phyloP scores from a whole-genome alignment of 208 protist species.

The Blechomonas ayalai region DNA sequence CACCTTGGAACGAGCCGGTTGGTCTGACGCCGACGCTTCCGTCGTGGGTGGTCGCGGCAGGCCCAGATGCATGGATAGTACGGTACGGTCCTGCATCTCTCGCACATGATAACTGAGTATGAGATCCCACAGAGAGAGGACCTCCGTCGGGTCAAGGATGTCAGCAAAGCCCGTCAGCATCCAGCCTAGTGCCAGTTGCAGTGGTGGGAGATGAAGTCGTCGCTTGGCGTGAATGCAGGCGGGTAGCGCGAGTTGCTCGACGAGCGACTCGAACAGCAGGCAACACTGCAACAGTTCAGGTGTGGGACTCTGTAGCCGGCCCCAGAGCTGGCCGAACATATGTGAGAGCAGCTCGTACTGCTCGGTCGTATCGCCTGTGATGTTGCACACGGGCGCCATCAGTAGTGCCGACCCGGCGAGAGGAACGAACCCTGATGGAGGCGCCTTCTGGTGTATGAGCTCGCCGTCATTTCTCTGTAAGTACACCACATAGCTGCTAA shows the following conservation, averaged over 20 bases:
- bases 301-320: slow-evolving; percentile 74
- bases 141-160: slow-evolving; percentile 59
- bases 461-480: slow-evolving; percentile 16
- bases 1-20: too few species aligned
- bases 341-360: slow-evolving; percentile 69
- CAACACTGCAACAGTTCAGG: slow-evolving; percentile 80
- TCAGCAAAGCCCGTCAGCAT: slow-evolving; percentile 77
- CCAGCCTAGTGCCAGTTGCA: slow-evolving; percentile 70
- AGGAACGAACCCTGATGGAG: slow-evolving; percentile 54
- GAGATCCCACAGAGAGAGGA: slow-evolving; percentile 78
- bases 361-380: slow-evolving; percentile 78
- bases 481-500: slow-evolving; percentile 63
- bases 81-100: slow-evolving; percentile 42
- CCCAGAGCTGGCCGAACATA: slow-evolving; percentile 73
- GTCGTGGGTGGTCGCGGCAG: too few species aligned
- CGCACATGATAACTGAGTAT: slow-evolving; percentile 69
- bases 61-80: slow-evolving; percentile 25
- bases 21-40: background rate
- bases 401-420: slow-evolving; percentile 39
- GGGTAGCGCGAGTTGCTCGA: slow-evolving; percentile 43
- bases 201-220: slow-evolving; percentile 43
- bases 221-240: slow-evolving; percentile 62
- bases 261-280: slow-evolving; percentile 67
- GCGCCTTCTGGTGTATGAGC: slow-evolving; percentile 23
- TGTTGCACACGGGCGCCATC: slow-evolving; percentile 70